Evolutionary conservation across 208 protist species (phyloP), one percentile per base, ranked within the genome.

Genomic region (Trypanosoma boissoni): DNA sequence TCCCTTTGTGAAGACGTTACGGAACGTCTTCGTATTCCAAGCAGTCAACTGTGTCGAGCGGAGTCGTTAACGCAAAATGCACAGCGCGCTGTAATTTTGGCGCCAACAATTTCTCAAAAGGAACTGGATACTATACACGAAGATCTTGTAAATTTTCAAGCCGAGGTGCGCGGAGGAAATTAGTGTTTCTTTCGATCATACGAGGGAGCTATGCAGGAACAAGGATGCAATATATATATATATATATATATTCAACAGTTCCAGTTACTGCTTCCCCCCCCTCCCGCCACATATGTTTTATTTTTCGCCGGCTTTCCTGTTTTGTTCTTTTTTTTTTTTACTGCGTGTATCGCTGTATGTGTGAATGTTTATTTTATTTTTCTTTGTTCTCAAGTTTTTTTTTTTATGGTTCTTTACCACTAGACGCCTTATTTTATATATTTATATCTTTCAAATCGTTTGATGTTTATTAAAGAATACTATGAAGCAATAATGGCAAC

Each of bases 1-100:
- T 14, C 2, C 21, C 1, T 58, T n/a, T 28, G 41, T 32, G 42
- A 42, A 7, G 31, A 49, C 29, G 29, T 66, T 41, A n/a, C 27
- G 8, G n/a, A 55, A 21, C 46, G 36, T 14, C 31, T 66, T 14
- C 60, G 60, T 32, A 49, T 66, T 27, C 60, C 60, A 37, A 12
- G 34, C 9, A 31, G 27, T 20, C 18, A 57, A n/a, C 7, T 59
- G 29, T 20, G 28, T 24, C 51, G 51, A 21, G 60, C 60, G 26
- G 60, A 66, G 31, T 51, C 50, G 0, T 6, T 66, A 8, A 44
- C 18, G 9, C 42, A 59, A 16, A 36, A 57, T 21, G 60, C 60
- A 37, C 20, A 66, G 16, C 34, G 49, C 16, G 32, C 48, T 16
- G 12, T 66, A 21, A 20, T 58, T 21, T 52, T 57, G 31, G 46